Evolutionary conservation across 805 yeast species (phyloP).

Genomic region (Lachancea nothofagi): DNA sequence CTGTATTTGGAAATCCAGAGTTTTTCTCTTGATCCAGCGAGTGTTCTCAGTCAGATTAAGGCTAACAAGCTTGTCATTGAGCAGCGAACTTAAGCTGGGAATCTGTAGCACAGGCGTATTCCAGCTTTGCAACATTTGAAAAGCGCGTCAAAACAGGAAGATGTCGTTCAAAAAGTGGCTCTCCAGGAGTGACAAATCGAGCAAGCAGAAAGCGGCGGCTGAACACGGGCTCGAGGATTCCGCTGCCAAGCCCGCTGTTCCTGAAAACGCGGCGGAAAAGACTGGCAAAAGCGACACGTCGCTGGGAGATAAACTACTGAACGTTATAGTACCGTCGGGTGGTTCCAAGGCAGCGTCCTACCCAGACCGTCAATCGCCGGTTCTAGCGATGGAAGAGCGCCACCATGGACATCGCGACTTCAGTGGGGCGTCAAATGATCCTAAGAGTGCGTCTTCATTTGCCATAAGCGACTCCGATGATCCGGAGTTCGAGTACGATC

Average conservation of each 20-base stretch:
- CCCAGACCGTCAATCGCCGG: neutral
- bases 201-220: neutral
- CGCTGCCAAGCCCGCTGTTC: neutral
- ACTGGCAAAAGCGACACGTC: neutral
- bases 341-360: neutral
- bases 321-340: neutral
- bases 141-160: neutral
- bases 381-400: neutral
- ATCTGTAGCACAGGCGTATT: neutral
- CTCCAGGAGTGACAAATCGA: conserved; percentile 6
- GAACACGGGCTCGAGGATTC: neutral
- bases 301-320: neutral
- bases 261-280: neutral
- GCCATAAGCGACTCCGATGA: conserved; percentile 1
- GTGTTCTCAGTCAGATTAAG: too few species aligned
- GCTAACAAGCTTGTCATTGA: too few species aligned
- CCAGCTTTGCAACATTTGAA: neutral
- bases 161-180: conserved; percentile 11
- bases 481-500: conserved; percentile 3
- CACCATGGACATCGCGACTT: neutral
- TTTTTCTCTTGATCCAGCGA: too few species aligned
- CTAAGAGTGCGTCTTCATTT: neutral
- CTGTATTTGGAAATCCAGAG: too few species aligned
- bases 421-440: neutral
- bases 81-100: neutral